Evolutionary conservation across 2,329 filamentous ascomycete species (phyloP).

Genomic region (Fusarium denticulatum): DNA sequence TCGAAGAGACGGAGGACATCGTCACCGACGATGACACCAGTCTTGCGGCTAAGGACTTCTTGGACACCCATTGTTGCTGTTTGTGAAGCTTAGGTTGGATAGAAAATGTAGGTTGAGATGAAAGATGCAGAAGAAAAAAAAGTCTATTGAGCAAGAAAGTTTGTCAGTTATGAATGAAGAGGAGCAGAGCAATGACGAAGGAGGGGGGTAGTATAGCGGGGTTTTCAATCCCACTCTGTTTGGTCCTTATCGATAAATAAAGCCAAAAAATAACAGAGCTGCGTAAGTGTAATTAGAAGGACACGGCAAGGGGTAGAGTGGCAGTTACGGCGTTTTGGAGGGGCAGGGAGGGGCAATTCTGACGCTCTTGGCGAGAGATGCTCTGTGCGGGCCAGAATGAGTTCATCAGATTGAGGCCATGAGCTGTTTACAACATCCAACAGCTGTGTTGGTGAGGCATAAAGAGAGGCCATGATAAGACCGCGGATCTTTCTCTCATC

Average conservation of each 20-base stretch:
- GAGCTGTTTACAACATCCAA: slow-evolving; percentile 39
- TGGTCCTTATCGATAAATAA: slow-evolving; percentile 41
- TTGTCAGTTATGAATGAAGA: slow-evolving; percentile 38
- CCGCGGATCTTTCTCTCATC: slow-evolving; percentile 28
- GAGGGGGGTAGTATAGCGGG: slow-evolving; percentile 39
- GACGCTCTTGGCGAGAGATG: slow-evolving; percentile 30
- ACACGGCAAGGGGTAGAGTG: slow-evolving; percentile 27
- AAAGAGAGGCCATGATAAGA: slow-evolving; percentile 33
- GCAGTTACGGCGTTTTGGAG: slow-evolving; percentile 19
- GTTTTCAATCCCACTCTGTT: slow-evolving; percentile 38
- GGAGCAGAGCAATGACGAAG: slow-evolving; percentile 35
- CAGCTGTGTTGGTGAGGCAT: slow-evolving; percentile 39
- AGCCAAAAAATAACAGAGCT: slow-evolving; percentile 18
- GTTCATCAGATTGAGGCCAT: slow-evolving; percentile 35
- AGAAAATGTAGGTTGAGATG: slow-evolving; percentile 31
- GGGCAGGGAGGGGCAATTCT: slow-evolving; percentile 30
- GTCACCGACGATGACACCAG: slow-evolving; percentile 65
- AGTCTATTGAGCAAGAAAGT: slow-evolving; percentile 38
- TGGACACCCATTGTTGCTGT: slow-evolving; percentile 51
- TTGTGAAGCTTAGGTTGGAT: slow-evolving; percentile 28
- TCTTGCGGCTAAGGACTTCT: slow-evolving; percentile 61
- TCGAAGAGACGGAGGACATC: slow-evolving; percentile 77
- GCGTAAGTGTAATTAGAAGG: not conserved
- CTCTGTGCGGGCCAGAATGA: slow-evolving; percentile 37
- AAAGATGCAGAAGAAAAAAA: slow-evolving; percentile 24